phyloP scores from a whole-genome alignment of 345 rosid species.

The Camelina hispida region DNA sequence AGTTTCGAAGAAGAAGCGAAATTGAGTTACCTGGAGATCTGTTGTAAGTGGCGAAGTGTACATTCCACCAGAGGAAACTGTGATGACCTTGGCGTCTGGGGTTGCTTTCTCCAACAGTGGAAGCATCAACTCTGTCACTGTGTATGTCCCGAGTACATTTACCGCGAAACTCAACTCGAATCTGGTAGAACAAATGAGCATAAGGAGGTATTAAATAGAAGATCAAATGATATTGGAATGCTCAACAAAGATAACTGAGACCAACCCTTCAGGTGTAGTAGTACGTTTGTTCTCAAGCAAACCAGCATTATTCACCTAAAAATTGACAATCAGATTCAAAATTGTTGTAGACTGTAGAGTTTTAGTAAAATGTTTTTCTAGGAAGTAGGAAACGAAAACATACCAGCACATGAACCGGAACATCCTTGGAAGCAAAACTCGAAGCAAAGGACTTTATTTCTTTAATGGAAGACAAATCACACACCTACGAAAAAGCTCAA shows the following conservation, averaged over 20 bases:
- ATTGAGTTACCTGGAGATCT: constrained; percentile 69
- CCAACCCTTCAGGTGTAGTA: constrained; percentile 79
- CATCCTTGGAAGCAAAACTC: constrained; percentile 71
- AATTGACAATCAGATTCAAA: constrained; percentile 2
- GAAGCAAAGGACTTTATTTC: constrained; percentile 82
- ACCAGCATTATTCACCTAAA: constrained; percentile 90
- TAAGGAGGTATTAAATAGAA: not conserved
- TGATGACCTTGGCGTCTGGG: constrained; percentile 83
- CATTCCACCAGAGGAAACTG: constrained; percentile 93
- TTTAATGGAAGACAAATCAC: constrained; percentile 79
- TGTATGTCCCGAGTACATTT: constrained; percentile 84
- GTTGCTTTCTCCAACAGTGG: constrained; percentile 83
- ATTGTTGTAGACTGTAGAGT: not conserved
- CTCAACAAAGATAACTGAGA: constrained; percentile 25
- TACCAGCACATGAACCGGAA: constrained; percentile 85
- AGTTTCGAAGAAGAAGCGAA: not conserved
- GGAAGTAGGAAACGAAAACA: not conserved
- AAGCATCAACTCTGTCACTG: constrained; percentile 71
- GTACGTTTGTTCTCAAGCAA: constrained; percentile 63
- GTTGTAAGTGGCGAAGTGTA: constrained; percentile 72
- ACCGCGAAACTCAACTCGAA: constrained; percentile 77
- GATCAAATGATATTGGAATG: not conserved
- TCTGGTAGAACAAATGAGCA: constrained; percentile 44
- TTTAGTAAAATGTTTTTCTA: not conserved
- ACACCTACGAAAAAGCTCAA: constrained; percentile 57